phyloP scores from a whole-genome alignment of 345 rosid species.

The Citrus inodora region DNA sequence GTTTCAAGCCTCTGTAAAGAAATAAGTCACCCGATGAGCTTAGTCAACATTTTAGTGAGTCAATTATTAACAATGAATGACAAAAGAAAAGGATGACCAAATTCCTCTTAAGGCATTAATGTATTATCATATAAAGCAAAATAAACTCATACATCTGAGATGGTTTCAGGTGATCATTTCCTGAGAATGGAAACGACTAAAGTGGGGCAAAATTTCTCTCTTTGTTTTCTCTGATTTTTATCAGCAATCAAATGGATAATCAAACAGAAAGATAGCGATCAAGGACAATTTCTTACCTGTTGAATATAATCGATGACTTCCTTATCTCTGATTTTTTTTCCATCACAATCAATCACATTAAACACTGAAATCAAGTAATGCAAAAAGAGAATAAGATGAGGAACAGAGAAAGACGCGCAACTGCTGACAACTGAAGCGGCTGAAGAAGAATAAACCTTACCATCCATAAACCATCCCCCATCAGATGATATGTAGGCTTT shows the following conservation, averaged over 20 bases:
- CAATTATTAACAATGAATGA: not conserved
- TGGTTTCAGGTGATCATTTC: not conserved
- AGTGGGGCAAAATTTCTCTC: not conserved
- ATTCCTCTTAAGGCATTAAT: not conserved
- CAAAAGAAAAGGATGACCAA: not conserved
- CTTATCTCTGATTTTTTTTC: conserved; percentile 65
- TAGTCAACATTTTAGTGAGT: not conserved
- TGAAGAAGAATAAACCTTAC: conserved; percentile 30
- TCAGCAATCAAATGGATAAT: not conserved
- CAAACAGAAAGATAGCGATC: not conserved
- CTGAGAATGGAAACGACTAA: not conserved
- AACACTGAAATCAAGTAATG: conserved; percentile 54
- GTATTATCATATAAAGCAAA: not conserved
- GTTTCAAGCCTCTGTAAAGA: conserved; percentile 67
- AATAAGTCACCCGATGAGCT: not conserved
- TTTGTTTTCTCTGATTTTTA: not conserved
- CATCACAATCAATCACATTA: conserved; percentile 62
- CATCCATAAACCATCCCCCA: conserved; percentile 97
- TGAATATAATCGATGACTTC: conserved; percentile 53
- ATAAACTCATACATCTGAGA: not conserved
- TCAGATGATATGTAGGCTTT: conserved; percentile 92
- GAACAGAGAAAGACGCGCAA: conserved; percentile 1
- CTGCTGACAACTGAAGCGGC: not conserved
- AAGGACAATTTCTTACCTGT: conserved; percentile 39
- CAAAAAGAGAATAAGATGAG: not conserved